A percentile compares a stretch with the other conserved stretches of the same genome.
These are phyloP conservation scores for Discostella stelligeroides DNA, from an alignment of 108 stramenopile species.

Conservation along the genomic window DNA sequence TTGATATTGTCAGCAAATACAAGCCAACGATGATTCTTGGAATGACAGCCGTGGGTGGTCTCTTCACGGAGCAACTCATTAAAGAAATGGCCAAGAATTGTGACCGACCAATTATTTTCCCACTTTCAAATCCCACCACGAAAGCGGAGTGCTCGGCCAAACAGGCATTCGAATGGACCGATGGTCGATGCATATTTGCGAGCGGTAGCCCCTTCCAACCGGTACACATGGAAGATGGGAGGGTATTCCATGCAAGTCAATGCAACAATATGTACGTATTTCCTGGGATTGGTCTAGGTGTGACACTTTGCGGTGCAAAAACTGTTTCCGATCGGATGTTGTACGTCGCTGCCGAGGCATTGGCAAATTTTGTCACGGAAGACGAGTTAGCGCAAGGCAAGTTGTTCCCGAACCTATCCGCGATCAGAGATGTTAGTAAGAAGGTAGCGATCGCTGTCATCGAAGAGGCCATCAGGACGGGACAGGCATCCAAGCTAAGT, in stretches of 20 bases:
- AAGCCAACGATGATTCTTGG: conserved; percentile 94
- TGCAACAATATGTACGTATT: conserved; percentile 82
- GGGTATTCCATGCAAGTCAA: conserved; percentile 84
- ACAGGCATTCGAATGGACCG: conserved; percentile 97
- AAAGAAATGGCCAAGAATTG: conserved; percentile 77
- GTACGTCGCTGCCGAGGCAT: conserved; percentile 86
- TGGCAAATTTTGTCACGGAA: conserved; percentile 78
- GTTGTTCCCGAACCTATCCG: conserved; percentile 85
- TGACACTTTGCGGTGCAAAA: conserved; percentile 82
- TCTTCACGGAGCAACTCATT: conserved; percentile 74
- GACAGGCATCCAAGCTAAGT: conserved; percentile 65
- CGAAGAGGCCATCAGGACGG: conserved; percentile 79
- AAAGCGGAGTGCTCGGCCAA: conserved; percentile 96
- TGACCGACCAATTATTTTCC: conserved; percentile 93
- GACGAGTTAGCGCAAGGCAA: conserved; percentile 83
- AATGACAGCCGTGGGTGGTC: conserved; percentile 87
- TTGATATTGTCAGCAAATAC: conserved; percentile 75
- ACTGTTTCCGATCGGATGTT: conserved; percentile 90
- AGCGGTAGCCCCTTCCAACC: conserved; percentile 96
- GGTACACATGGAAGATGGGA: conserved; percentile 75
- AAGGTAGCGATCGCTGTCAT: conserved; percentile 88
- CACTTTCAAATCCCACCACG: conserved; percentile 96
- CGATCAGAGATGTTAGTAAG: conserved; percentile 88
- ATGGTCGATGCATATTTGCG: conserved; percentile 93
- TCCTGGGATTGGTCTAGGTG: conserved; percentile 90